These are phyloP conservation scores for Trichoderma aggressivum DNA, from an alignment of 2,329 filamentous ascomycete species.

Conservation along the genomic window DNA sequence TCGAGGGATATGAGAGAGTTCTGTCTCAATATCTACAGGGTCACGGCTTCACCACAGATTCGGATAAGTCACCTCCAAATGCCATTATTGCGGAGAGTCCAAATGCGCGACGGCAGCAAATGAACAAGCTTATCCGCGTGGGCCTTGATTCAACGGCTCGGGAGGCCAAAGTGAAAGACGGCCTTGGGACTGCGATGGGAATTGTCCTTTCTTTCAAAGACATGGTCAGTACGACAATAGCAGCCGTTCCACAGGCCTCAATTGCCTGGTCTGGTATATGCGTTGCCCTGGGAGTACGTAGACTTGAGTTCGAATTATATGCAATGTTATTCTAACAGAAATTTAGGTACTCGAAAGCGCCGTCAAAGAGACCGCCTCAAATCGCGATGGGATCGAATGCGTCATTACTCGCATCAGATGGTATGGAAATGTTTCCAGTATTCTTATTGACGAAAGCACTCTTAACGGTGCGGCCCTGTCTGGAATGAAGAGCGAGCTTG, in stretches of 20 bases:
- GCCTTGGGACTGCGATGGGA: constrained; percentile 26
- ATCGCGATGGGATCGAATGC: constrained; percentile 34
- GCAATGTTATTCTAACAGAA: neutral
- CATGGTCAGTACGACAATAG: constrained; percentile 28
- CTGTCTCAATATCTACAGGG: constrained; percentile 18
- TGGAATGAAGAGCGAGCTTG: constrained; percentile 22
- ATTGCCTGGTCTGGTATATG: constrained; percentile 38
- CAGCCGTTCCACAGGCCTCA: constrained; percentile 33
- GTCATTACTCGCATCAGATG: constrained; percentile 38
- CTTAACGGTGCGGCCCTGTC: neutral
- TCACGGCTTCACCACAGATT: neutral
- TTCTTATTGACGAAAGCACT: constrained; percentile 27
- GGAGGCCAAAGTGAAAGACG: constrained; percentile 26
- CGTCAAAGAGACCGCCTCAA: constrained; percentile 16
- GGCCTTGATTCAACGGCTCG: constrained; percentile 30
- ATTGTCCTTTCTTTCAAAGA: constrained; percentile 26
- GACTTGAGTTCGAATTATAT: neutral
- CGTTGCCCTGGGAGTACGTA: constrained; percentile 32
- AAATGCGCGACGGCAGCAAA: constrained; percentile 24
- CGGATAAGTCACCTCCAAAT: neutral
- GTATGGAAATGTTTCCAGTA: constrained; percentile 34
- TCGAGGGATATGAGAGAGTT: constrained; percentile 24
- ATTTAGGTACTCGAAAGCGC: neutral
- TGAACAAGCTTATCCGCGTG: constrained; percentile 29
- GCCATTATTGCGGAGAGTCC: neutral